Conservation (phyloP, 148 eudicot genomes). For the Vaccinium darrowii region DNA sequence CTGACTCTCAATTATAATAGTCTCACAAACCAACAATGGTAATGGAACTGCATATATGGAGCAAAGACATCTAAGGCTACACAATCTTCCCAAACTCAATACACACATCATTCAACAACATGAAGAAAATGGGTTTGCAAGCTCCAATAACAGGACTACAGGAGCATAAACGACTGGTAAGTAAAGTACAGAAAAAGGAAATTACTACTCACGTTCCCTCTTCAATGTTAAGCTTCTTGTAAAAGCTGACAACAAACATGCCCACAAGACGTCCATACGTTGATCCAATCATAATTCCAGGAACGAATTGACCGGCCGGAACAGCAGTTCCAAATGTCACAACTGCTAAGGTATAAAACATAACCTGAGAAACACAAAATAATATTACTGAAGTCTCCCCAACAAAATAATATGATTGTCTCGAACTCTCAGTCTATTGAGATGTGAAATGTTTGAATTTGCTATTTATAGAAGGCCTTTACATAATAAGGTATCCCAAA, state of each 20-base stretch:
- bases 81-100: neutral
- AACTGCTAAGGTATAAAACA: slow-evolving; percentile 91
- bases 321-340: slow-evolving; percentile 98
- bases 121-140: neutral
- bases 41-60: neutral
- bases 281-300: slow-evolving; percentile 99
- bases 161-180: neutral
- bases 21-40: neutral
- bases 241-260: slow-evolving; percentile 90
- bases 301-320: slow-evolving; percentile 99
- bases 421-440: neutral
- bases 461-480: neutral
- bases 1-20: neutral
- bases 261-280: slow-evolving; percentile 99
- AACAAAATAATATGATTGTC: neutral
- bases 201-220: slow-evolving; percentile 89
- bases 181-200: slow-evolving; percentile 5
- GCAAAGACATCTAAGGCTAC: neutral
- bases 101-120: neutral
- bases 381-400: neutral
- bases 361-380: slow-evolving; percentile 48
- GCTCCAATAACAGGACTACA: slow-evolving; percentile 7
- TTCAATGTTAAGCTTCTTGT: slow-evolving; percentile 92
- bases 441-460: neutral
- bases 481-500: neutral